Evolutionary conservation across 1,284 basidiomycete species (phyloP), one percentile per base, ranked within the genome.

Genomic region (Apiotrichum mycotoxinovorans): DNA sequence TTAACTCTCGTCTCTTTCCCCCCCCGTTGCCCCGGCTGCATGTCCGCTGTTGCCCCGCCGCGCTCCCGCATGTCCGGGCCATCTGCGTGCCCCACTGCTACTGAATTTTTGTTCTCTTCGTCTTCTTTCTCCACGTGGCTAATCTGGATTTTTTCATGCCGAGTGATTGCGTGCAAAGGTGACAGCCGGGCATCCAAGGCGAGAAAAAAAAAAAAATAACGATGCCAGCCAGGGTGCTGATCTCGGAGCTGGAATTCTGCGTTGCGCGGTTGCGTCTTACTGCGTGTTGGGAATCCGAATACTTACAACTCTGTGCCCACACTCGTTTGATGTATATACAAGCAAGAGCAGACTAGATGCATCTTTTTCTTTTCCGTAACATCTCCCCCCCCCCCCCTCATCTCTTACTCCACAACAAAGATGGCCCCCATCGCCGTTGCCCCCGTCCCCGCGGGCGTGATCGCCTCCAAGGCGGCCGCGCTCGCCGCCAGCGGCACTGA

Each of bases 401-500:
- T 10, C 38, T 49, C 30, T 30, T 30, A 30, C 12, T 30, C 30
- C 56, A n/a, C n/a, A n/a, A n/a, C n/a, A n/a, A 58, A 22, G 20
- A 58, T 58, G 56, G 56, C 56, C 25, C 52, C 56, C 51, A 42
- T 58, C 37, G 56, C 56, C 45, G 37, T 58, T 38, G 15, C 51
- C 49, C 35, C 38, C 34, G 20, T 34, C 22, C 42, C 34, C 48
- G 41, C 41, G 33, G 30, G 35, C 40, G 33, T 43, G 26, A 1
- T 48, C 45, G 44, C 49, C 26, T 43, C 50, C 51, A 59, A 58
- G 56, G 51, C 60, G 14, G 51, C 60, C 15, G 50, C 49, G 27
- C 60, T 70, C 45, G 67, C 69, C 42, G 46, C 54, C 4, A 63
- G 62, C 26, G 70, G 68, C 45, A 55, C 61, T 14, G 52, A 66